A percentile compares a stretch with the other conserved stretches of the same genome.
These are phyloP conservation scores for Calonectria pseudoreteaudii DNA, from an alignment of 2,329 filamentous ascomycete species.

Conservation along the genomic window DNA sequence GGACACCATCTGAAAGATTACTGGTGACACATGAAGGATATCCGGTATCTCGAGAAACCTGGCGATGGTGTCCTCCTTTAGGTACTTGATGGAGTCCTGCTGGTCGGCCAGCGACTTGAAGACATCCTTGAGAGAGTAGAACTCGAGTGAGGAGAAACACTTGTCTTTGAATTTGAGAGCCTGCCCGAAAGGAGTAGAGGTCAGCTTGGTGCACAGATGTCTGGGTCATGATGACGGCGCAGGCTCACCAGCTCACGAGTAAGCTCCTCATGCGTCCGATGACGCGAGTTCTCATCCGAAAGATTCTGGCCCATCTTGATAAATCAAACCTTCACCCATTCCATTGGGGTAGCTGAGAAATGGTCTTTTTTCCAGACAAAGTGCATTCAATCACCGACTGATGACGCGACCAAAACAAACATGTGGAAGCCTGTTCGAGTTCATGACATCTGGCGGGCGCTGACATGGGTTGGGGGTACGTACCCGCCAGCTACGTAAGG, in stretches of 20 bases:
- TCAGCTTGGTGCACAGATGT: constrained; percentile 22
- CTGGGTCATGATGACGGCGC: constrained; percentile 26
- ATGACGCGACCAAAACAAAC: constrained; percentile 26
- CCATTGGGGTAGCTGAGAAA: constrained; percentile 18
- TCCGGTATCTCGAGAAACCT: constrained; percentile 81
- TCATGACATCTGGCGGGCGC: constrained; percentile 41
- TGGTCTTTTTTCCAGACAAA: background rate
- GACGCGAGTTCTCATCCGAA: constrained; percentile 58
- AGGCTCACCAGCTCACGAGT: constrained; percentile 61
- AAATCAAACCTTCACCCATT: constrained; percentile 36
- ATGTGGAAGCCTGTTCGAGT: constrained; percentile 30
- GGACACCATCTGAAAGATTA: constrained; percentile 78
- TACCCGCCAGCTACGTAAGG: constrained; percentile 33
- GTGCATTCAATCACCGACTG: constrained; percentile 5
- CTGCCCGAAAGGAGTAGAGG: constrained; percentile 49
- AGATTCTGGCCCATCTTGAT: constrained; percentile 64
- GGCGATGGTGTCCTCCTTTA: constrained; percentile 76
- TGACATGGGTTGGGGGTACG: constrained; percentile 38
- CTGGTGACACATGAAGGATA: constrained; percentile 72
- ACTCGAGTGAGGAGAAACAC: constrained; percentile 77
- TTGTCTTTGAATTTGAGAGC: constrained; percentile 74
- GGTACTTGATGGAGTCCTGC: constrained; percentile 71
- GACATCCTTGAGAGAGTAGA: constrained; percentile 80
- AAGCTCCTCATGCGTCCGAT: constrained; percentile 64
- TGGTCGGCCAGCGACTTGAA: constrained; percentile 77